Percentiles rank a stretch among this genome's conserved stretches.
Conservation (phyloP, 345 rosid species). For the Pugionium cornutum region DNA sequence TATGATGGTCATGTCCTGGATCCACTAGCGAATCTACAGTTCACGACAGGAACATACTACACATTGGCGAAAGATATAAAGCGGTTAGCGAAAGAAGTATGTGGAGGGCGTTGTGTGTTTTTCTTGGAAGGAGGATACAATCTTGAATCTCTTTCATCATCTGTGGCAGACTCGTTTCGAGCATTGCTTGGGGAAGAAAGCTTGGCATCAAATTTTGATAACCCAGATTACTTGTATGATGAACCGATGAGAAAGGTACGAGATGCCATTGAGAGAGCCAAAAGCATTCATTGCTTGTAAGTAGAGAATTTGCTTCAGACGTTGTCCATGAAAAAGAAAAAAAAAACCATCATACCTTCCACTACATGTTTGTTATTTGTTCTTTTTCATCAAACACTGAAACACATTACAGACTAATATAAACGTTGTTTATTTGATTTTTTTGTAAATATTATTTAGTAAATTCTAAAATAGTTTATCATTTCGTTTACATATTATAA, state of each 20-base stretch:
- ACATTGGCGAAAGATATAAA: slow-evolving; percentile 69
- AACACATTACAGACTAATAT: no score
- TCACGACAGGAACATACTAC: slow-evolving; percentile 85
- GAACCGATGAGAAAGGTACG: slow-evolving; percentile 72
- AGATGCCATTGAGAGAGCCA: slow-evolving; percentile 68
- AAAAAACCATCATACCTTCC: no score
- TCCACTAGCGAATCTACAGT: slow-evolving; percentile 80
- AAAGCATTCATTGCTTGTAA: slow-evolving; percentile 69
- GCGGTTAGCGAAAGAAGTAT: slow-evolving; percentile 77
- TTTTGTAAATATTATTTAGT: no score
- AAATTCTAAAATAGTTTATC: no score
- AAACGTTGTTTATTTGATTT: no score
- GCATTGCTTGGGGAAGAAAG: slow-evolving; percentile 85
- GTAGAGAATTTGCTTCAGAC: not conserved
- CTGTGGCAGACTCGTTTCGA: slow-evolving; percentile 81
- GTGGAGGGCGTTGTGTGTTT: slow-evolving; percentile 84
- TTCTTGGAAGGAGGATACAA: slow-evolving; percentile 97
- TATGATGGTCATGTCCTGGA: slow-evolving; percentile 91
- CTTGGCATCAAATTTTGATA: slow-evolving; percentile 70
- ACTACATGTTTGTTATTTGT: no score
- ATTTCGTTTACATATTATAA: not conserved
- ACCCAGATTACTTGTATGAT: slow-evolving; percentile 79
- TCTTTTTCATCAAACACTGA: no score
- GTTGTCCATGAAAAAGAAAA: no score
- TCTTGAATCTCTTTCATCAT: slow-evolving; percentile 77